phyloP scores from a whole-genome alignment of 805 yeast genomes.

The Naumovozyma dairenensis region DNA sequence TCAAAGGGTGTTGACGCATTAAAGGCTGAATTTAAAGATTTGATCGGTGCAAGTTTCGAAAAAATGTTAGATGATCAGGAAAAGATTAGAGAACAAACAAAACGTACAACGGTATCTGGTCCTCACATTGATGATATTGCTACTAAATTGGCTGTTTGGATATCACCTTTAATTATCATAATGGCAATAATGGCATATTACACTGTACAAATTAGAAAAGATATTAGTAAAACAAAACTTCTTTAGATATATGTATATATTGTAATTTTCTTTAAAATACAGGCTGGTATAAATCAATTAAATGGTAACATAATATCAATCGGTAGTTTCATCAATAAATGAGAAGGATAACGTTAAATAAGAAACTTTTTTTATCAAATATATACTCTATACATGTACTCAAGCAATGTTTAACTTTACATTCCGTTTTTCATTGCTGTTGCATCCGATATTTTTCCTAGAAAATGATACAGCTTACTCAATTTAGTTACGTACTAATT shows the following conservation, averaged over 20 bases:
- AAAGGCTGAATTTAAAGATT: constrained; percentile 17
- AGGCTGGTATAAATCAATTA: no score
- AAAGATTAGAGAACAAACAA: constrained; percentile 20
- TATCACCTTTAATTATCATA: constrained; percentile 23
- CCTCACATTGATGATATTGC: constrained; percentile 28
- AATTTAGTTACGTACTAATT: no score
- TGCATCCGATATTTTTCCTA: no score
- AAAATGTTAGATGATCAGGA: constrained; percentile 24
- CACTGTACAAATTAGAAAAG: constrained; percentile 28
- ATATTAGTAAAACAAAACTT: constrained; percentile 27
- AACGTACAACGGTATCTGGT: constrained; percentile 6
- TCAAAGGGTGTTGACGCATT: constrained; percentile 6
- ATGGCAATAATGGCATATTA: constrained; percentile 28
- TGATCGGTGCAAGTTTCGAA: constrained; percentile 22
- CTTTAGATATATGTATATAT: no score
- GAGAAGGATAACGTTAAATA: no score
- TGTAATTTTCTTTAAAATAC: neutral
- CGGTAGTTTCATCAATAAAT: neutral
- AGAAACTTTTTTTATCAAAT: no score
- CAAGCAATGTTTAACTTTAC: no score
- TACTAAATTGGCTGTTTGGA: constrained; percentile 21
- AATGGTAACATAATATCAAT: neutral
- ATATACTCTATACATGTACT: no score
- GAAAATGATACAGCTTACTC: no score
- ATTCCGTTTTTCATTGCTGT: no score